A percentile compares a stretch with the other conserved stretches of the same genome.
Conservation (phyloP, 2,329 filamentous ascomycete species). For the Canariomyces notabilis region DNA sequence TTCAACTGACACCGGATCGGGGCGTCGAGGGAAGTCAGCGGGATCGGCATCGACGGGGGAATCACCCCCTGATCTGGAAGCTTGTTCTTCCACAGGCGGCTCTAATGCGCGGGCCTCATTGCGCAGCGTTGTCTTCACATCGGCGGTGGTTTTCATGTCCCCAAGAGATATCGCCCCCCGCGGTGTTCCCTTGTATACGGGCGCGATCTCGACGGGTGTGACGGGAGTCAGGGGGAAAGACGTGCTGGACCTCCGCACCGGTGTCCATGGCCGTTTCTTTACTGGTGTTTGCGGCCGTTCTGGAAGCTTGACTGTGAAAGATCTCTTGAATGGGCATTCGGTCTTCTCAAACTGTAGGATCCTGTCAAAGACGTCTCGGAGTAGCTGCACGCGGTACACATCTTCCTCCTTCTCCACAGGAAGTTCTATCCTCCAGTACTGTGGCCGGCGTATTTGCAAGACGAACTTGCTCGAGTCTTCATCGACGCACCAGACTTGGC, state of each 20-base stretch:
- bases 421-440: conserved; percentile 88
- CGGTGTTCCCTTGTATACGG: conserved; percentile 15
- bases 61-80: neutral
- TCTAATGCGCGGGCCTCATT: conserved; percentile 6
- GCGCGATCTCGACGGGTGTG: conserved; percentile 22
- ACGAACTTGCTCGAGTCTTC: conserved; percentile 75
- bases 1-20: neutral
- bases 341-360: conserved; percentile 85
- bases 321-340: conserved; percentile 74
- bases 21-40: neutral
- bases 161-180: conserved; percentile 14
- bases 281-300: conserved; percentile 60
- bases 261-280: conserved; percentile 65
- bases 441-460: conserved; percentile 74
- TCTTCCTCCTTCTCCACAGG: conserved; percentile 62
- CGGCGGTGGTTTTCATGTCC: conserved; percentile 8
- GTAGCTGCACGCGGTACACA: conserved; percentile 54
- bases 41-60: neutral
- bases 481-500: conserved; percentile 91
- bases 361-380: conserved; percentile 65
- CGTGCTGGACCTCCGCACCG: conserved; percentile 34
- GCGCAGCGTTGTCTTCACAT: neutral
- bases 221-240: conserved; percentile 26
- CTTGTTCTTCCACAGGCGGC: conserved; percentile 3
- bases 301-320: conserved; percentile 69